Percentiles rank a stretch among this genome's conserved stretches.
Conservation (phyloP, 371 early-diverging fungal genomes). For the Nematocida minor region DNA sequence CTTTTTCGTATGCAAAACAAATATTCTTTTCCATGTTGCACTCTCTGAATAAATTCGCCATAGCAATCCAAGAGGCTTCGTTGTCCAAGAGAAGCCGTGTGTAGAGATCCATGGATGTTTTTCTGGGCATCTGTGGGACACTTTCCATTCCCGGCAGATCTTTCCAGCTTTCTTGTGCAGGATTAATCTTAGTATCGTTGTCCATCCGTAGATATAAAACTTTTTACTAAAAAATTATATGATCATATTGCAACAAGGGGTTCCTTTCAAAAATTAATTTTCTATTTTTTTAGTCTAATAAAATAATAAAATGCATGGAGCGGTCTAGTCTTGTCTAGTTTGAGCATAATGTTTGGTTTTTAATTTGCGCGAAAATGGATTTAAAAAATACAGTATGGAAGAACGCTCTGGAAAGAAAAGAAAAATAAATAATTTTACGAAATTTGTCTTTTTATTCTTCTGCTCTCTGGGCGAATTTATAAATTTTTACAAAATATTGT, state of each 20-base stretch:
- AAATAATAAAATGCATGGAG: background rate
- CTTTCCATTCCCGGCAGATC: constrained; percentile 22
- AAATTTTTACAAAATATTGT: too few relatives aligned
- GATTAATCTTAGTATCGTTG: constrained; percentile 42
- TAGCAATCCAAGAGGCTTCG: constrained; percentile 26
- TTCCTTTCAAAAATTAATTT: constrained; percentile 3
- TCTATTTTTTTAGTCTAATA: background rate
- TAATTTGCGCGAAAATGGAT: too few relatives aligned
- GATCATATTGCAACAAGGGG: background rate
- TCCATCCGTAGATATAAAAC: constrained; percentile 42
- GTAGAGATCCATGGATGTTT: background rate
- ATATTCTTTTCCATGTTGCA: constrained; percentile 34
- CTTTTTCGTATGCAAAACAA: constrained; percentile 19
- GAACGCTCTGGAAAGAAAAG: too few relatives aligned
- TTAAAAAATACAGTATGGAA: too few relatives aligned
- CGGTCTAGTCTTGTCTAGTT: too few relatives aligned
- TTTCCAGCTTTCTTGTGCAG: constrained; percentile 9
- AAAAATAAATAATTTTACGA: too few relatives aligned
- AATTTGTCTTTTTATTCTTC: too few relatives aligned
- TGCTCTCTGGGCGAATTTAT: too few relatives aligned
- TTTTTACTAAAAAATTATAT: constrained; percentile 34
- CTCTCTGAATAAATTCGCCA: constrained; percentile 30
- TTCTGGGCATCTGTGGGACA: constrained; percentile 19
- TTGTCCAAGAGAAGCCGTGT: constrained; percentile 29
- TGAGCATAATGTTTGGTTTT: too few relatives aligned